phyloP scores from a whole-genome alignment of 225 moss, liverwort and hornwort genomes.

The Sphagnum tenellum region DNA sequence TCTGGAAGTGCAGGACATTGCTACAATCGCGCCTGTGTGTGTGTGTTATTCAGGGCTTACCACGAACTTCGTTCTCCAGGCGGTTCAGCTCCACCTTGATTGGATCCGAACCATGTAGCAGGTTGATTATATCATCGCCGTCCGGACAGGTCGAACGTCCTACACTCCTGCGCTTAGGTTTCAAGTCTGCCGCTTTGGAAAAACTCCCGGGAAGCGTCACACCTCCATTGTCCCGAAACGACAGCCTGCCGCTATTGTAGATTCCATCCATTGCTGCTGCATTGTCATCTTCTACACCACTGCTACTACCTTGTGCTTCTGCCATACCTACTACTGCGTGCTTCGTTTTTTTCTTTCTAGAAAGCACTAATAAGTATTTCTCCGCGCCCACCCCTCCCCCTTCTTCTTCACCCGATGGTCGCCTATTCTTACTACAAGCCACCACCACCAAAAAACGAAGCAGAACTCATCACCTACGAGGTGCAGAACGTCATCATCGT shows the following conservation, averaged over 20 bases:
- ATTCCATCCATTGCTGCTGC: constrained; percentile 34
- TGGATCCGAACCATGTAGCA: constrained; percentile 98
- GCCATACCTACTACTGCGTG: constrained; percentile 31
- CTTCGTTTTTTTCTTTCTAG: no score
- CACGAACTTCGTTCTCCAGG: constrained; percentile 92
- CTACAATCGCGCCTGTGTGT: no score
- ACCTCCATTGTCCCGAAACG: constrained; percentile 13
- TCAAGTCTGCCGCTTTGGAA: constrained; percentile 28
- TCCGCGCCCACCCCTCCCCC: no score
- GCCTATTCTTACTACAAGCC: no score
- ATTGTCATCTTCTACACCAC: constrained; percentile 75
- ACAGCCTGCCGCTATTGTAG: constrained; percentile 38
- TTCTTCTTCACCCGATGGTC: no score
- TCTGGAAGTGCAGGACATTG: no score
- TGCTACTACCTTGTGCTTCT: constrained; percentile 60
- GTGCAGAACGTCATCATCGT: no score
- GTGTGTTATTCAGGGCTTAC: constrained; percentile 25
- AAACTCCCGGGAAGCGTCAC: constrained; percentile 16
- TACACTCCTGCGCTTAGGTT: constrained; percentile 51
- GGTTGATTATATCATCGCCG: constrained; percentile 75
- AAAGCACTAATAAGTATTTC: no score
- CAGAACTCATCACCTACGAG: no score
- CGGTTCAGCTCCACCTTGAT: constrained; percentile 98
- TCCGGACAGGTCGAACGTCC: constrained; percentile 50
- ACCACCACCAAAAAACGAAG: no score